Base-by-base conservation (phyloP, 2,329 filamentous ascomycete species). In the Xylaria arbuscula region DNA sequence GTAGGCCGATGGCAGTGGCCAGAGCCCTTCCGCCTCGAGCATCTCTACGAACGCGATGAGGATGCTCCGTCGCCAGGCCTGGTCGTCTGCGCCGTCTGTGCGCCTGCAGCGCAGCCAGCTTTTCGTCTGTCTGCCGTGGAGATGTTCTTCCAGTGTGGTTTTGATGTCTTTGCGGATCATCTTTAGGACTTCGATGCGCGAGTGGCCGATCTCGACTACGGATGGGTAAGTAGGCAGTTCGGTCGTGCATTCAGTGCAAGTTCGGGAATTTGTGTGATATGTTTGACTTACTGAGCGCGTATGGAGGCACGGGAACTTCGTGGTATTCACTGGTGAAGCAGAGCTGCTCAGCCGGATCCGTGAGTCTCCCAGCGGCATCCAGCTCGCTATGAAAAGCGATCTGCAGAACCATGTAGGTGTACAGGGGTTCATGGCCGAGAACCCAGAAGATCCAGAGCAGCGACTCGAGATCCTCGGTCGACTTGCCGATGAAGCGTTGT, bases 371-470 rank as follows among this genome's bases (percentile, higher is more conserved):
- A 19, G 19, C 32, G 10, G 38, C 42, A 40, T 72, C 70, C 1
- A 69, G 51, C 3, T 53, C 54, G 50, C 58, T 55, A 19, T 70
- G 11, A 38, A 66, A 62, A 36, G 70, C 68, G 17, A 72, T 55
- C 47, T 64, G 62, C 8, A 72, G 28, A n/a, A 72, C 42, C 66
- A 65, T 67, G 47, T 65, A 64, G 56, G 61, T 53, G 47, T 72
- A 72, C 38, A 72, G 7, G 13, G 70, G 68, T 50, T 69, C 53
- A 32, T 72, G 65, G 10, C 70, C 70, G 13, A 72, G 64, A 11
- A 68, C 64, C 63, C 64, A 72, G 28, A 55, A 70, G 38, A 72
- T 71, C 66, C 64, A 71, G 11, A 69, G 51, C 32, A 72, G 13
- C 4, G 42, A 56, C 47, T 72, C 68, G 4, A 69, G 40, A 22